Conservation (phyloP, 306 rosid species). For the Quercus alba region DNA sequence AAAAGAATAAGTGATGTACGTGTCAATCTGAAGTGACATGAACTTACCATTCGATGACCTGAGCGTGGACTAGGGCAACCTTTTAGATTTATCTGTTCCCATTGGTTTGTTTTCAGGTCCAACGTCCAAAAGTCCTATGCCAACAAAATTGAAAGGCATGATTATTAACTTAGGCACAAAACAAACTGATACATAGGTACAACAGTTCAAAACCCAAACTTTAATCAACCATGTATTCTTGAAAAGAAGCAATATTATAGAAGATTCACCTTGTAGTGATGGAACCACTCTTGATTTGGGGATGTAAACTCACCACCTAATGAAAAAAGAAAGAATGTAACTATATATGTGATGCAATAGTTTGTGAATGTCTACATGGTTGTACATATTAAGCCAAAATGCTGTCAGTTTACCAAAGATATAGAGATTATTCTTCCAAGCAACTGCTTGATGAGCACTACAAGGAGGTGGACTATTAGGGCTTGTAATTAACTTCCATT, state of each 20-base stretch:
- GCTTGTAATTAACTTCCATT: slow-evolving; percentile 85
- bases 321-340: not conserved
- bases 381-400: not conserved
- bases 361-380: not conserved
- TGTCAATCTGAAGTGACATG: slow-evolving; percentile 15
- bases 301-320: slow-evolving; percentile 96
- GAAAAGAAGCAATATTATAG: slow-evolving; percentile 1
- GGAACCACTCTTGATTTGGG: slow-evolving; percentile 97
- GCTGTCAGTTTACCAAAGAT: slow-evolving; percentile 56
- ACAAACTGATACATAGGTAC: not conserved
- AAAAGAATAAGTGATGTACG: not conserved
- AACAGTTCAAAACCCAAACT: slow-evolving; percentile 20
- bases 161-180: not conserved
- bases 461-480: slow-evolving; percentile 99
- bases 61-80: slow-evolving; percentile 98
- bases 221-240: slow-evolving; percentile 10
- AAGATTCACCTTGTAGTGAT: slow-evolving; percentile 84
- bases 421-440: slow-evolving; percentile 92
- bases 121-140: slow-evolving; percentile 91
- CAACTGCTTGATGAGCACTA: slow-evolving; percentile 96
- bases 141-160: slow-evolving; percentile 17
- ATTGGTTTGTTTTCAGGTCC: slow-evolving; percentile 93
- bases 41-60: slow-evolving; percentile 94
- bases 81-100: slow-evolving; percentile 91
- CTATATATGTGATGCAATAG: not conserved